phyloP scores from a whole-genome alignment of 2,329 filamentous ascomycete genomes.

The Fusarium coffeatum region DNA sequence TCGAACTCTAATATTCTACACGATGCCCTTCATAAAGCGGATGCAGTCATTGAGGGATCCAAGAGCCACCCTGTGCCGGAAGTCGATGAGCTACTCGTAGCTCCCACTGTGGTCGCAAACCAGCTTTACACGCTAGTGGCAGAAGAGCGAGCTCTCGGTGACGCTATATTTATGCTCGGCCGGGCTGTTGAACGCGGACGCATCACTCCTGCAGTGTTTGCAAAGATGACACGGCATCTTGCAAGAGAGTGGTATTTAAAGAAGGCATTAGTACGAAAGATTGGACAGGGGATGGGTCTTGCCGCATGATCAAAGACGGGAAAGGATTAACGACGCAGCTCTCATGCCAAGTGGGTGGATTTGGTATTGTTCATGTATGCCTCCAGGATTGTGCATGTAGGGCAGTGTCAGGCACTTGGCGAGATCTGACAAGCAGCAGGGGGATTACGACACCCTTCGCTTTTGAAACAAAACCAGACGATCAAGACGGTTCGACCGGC shows the following conservation, averaged over 20 bases:
- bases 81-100: constrained; percentile 92
- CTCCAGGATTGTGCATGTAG: neutral
- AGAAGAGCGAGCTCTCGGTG: constrained; percentile 87
- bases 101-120: constrained; percentile 90
- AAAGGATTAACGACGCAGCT: constrained; percentile 6
- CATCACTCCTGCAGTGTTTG: constrained; percentile 78
- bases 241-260: constrained; percentile 86
- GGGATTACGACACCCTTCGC: constrained; percentile 6
- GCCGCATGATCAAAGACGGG: constrained; percentile 42
- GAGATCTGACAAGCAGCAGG: constrained; percentile 12
- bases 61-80: constrained; percentile 75
- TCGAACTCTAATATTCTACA: constrained; percentile 84
- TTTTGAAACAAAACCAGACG: constrained; percentile 17
- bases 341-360: constrained; percentile 9
- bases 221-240: constrained; percentile 79
- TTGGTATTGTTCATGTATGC: constrained; percentile 39
- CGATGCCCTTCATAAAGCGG: constrained; percentile 81
- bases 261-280: constrained; percentile 83
- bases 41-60: constrained; percentile 80
- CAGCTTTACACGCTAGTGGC: constrained; percentile 91
- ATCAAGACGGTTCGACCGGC: constrained; percentile 1
- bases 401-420: constrained; percentile 5
- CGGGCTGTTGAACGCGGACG: constrained; percentile 79
- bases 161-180: constrained; percentile 86
- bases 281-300: constrained; percentile 80